phyloP scores from a whole-genome alignment of 495 filamentous ascomycete species.

The Aspergillus campestris region DNA sequence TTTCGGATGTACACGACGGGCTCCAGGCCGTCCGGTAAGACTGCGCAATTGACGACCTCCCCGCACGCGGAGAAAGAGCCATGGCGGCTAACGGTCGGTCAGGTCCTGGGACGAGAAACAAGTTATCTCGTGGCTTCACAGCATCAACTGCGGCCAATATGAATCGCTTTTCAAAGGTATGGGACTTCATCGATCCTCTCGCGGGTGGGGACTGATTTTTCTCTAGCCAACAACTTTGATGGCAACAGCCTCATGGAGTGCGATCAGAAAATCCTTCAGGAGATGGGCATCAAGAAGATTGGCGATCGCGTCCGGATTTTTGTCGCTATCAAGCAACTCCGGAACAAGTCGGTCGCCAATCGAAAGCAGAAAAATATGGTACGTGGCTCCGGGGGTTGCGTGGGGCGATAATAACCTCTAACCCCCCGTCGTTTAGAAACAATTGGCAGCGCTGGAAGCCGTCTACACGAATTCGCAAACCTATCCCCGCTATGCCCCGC shows the following conservation, averaged over 20 bases:
- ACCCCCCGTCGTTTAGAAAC: slow-evolving; percentile 28
- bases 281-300: slow-evolving; percentile 97
- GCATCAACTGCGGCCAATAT: slow-evolving; percentile 88
- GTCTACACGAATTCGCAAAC: slow-evolving; percentile 48
- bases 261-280: slow-evolving; percentile 91
- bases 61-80: not conserved
- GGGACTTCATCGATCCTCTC: not conserved
- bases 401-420: not conserved
- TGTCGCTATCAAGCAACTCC: slow-evolving; percentile 83
- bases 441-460: slow-evolving; percentile 35
- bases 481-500: slow-evolving; percentile 57
- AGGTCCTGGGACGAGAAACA: slow-evolving; percentile 85
- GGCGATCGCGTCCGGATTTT: slow-evolving; percentile 95
- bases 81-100: slow-evolving; percentile 13
- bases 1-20: slow-evolving; percentile 66
- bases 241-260: slow-evolving; percentile 94
- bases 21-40: slow-evolving; percentile 52
- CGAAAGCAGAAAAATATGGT: slow-evolving; percentile 83
- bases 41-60: not conserved
- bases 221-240: slow-evolving; percentile 80
- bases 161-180: slow-evolving; percentile 78
- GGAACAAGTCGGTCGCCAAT: slow-evolving; percentile 75
- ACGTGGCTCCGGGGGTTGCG: slow-evolving; percentile 15
- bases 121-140: slow-evolving; percentile 82
- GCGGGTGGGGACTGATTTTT: slow-evolving; percentile 7